These are phyloP conservation scores for Afroboletus lepidellus DNA, from an alignment of 1,284 basidiomycete genomes.

Conservation along the genomic window DNA sequence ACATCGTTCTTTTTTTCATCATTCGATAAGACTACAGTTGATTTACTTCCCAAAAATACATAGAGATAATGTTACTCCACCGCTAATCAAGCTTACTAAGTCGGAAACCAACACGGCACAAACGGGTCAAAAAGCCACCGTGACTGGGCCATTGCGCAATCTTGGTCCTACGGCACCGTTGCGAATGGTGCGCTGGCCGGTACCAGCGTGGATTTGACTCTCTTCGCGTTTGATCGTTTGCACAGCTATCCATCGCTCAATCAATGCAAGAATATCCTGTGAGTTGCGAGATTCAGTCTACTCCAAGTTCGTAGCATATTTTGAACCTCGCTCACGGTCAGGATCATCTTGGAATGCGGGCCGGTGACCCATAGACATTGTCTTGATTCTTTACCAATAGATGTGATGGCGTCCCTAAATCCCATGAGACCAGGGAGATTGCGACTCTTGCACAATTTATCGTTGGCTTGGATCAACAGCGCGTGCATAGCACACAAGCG, in stretches of 20 bases:
- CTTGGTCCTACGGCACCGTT: conserved; percentile 27
- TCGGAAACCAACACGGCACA: conserved; percentile 10
- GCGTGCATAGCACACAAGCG: conserved; percentile 33
- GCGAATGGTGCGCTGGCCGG: conserved; percentile 4
- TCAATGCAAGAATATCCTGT: conserved; percentile 28
- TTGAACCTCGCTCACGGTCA: conserved; percentile 20
- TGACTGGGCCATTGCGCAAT: conserved; percentile 5
- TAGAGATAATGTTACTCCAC: conserved; percentile 3
- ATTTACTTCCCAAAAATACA: not conserved
- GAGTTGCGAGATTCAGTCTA: conserved; percentile 2
- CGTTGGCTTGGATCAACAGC: conserved; percentile 27
- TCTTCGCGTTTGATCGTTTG: conserved; percentile 24
- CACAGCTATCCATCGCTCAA: conserved; percentile 24
- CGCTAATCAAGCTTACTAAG: conserved; percentile 2
- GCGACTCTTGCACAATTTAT: conserved; percentile 34
- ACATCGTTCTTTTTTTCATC: not conserved
- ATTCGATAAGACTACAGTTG: not conserved
- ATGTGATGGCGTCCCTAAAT: conserved; percentile 17
- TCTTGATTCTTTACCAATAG: conserved; percentile 11
- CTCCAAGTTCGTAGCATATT: not conserved
- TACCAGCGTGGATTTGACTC: not conserved
- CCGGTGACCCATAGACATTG: conserved; percentile 23
- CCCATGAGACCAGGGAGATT: conserved; percentile 16
- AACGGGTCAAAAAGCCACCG: not conserved
- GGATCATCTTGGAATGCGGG: conserved; percentile 13